These are phyloP conservation scores for Hylodesmum podocarpum DNA, from an alignment of 306 rosid species.

Conservation along the genomic window DNA sequence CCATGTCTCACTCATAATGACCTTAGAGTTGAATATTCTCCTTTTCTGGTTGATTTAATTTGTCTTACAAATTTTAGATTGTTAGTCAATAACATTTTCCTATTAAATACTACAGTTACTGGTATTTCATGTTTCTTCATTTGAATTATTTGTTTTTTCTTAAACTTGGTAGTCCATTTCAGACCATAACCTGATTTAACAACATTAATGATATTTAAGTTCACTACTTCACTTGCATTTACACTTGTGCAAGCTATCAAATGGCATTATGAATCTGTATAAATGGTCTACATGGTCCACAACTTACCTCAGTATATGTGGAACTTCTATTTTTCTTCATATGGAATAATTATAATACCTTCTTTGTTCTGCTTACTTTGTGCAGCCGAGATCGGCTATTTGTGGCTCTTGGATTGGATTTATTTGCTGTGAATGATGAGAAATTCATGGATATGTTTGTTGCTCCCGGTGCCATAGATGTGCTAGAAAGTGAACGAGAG, in stretches of 20 bases:
- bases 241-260: background rate
- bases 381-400: conserved; percentile 83
- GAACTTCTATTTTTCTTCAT: background rate
- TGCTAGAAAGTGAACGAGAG: conserved; percentile 63
- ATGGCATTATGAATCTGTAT: background rate
- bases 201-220: background rate
- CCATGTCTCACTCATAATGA: background rate
- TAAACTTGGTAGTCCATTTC: background rate
- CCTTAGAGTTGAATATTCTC: background rate
- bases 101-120: background rate
- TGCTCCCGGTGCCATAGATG: conserved; percentile 84
- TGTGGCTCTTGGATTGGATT: conserved; percentile 79
- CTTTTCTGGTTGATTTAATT: conserved; percentile 9
- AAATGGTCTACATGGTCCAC: background rate
- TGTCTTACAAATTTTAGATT: background rate
- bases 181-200: background rate
- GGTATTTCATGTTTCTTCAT: conserved; percentile 15
- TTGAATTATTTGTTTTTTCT: background rate
- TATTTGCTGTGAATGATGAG: conserved; percentile 92
- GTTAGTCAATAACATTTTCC: background rate
- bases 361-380: background rate
- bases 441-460: conserved; percentile 96
- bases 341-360: background rate
- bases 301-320: background rate
- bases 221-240: too few relatives aligned